Conservation (phyloP, 1,284 basidiomycete species). For the Trametes sp. region DNA sequence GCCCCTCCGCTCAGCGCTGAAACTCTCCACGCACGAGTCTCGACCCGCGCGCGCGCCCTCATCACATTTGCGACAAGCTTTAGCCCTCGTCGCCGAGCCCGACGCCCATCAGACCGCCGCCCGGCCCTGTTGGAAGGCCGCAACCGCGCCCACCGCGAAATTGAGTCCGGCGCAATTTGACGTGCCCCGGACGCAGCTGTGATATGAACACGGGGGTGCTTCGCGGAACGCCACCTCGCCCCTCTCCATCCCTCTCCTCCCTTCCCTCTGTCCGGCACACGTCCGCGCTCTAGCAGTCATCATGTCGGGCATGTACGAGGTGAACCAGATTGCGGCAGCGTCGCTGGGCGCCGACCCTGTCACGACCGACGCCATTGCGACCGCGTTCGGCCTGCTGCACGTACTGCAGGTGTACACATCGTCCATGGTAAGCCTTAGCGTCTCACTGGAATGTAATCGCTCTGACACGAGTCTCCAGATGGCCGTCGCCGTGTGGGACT, state of each 20-base stretch:
- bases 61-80: background rate
- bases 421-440: background rate
- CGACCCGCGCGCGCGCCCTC: background rate
- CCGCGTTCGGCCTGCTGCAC: conserved; percentile 18
- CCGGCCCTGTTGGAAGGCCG: conserved; percentile 11
- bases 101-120: conserved; percentile 14
- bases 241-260: background rate
- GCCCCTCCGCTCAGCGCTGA: background rate
- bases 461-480: conserved; percentile 3
- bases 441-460: background rate
- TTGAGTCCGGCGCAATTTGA: background rate
- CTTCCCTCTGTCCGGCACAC: background rate
- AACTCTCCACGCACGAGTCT: background rate
- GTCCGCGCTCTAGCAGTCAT: background rate
- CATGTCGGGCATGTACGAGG: conserved; percentile 24
- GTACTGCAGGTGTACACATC: conserved; percentile 21
- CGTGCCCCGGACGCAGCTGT: background rate
- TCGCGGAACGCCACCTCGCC: background rate
- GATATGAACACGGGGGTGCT: background rate
- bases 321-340: conserved; percentile 20
- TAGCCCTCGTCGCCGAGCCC: background rate
- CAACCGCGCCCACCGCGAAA: background rate
- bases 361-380: conserved; percentile 18
- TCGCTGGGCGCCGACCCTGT: conserved; percentile 17
- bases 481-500: conserved; percentile 20